phyloP scores from a whole-genome alignment of 176 grass and related monocot species.

The Areca catechu region DNA sequence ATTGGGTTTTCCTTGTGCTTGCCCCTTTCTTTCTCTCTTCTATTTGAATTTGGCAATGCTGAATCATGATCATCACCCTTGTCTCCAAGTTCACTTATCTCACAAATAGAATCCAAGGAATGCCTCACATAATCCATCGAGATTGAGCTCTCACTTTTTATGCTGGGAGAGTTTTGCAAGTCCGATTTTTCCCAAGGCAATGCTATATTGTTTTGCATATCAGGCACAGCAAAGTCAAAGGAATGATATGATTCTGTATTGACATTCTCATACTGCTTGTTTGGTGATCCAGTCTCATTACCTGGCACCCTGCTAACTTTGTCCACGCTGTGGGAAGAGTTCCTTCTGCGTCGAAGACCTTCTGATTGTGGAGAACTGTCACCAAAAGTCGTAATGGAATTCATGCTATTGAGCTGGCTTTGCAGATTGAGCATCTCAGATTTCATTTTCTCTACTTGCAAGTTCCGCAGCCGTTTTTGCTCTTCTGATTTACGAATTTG shows the following conservation, averaged over 20 bases:
- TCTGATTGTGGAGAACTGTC: constrained; percentile 31
- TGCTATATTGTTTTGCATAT: constrained; percentile 31
- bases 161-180: constrained; percentile 28
- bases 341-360: constrained; percentile 67
- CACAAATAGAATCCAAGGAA: constrained; percentile 39
- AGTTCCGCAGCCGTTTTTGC: constrained; percentile 65
- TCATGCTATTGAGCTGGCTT: constrained; percentile 80
- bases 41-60: constrained; percentile 32
- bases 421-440: constrained; percentile 96
- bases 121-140: constrained; percentile 46
- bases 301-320: constrained; percentile 17
- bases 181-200: constrained; percentile 33
- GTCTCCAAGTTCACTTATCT: constrained; percentile 73
- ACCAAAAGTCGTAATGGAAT: constrained; percentile 45
- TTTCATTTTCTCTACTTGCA: constrained; percentile 97
- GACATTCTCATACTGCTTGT: constrained; percentile 37
- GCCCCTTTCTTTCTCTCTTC: constrained; percentile 37
- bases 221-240: constrained; percentile 49
- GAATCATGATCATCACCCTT: constrained; percentile 19
- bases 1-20: constrained; percentile 74
- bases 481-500: constrained; percentile 82
- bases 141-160: constrained; percentile 43
- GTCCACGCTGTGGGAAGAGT: constrained; percentile 15
- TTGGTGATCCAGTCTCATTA: constrained; percentile 32
- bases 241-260: constrained; percentile 32